These are phyloP conservation scores for Phytophthora litchii DNA, from an alignment of 352 stramenopile species.

Conservation along the genomic window DNA sequence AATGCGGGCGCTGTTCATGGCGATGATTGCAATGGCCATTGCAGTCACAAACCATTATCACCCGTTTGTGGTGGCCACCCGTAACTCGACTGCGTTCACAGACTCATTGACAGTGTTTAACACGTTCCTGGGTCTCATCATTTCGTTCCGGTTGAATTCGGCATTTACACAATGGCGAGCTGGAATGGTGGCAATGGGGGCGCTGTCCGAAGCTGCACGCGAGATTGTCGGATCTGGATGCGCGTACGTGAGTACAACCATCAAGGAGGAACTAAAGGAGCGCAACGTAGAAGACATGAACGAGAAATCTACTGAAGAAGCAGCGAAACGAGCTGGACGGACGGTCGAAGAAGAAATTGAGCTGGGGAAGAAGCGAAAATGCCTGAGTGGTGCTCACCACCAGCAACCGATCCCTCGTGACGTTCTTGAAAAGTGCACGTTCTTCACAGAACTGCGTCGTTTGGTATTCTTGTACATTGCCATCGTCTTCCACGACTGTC, in stretches of 20 bases:
- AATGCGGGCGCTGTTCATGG: conserved; percentile 64
- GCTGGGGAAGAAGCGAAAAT: conserved; percentile 7
- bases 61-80: conserved; percentile 63
- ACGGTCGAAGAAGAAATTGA: conserved; percentile 12
- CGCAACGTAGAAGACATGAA: conserved; percentile 9
- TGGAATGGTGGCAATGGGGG: conserved; percentile 63
- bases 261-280: conserved; percentile 25
- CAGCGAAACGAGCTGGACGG: conserved; percentile 5
- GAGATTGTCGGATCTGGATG: conserved; percentile 68
- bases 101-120: conserved; percentile 83
- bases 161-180: conserved; percentile 76
- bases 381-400: conserved; percentile 6
- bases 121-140: conserved; percentile 73
- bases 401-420: conserved; percentile 46
- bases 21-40: conserved; percentile 52
- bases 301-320: conserved; percentile 4
- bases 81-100: conserved; percentile 69
- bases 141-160: conserved; percentile 83
- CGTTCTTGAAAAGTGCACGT: conserved; percentile 69
- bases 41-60: conserved; percentile 55
- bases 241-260: conserved; percentile 61
- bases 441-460: conserved; percentile 70
- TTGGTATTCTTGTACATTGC: conserved; percentile 82
- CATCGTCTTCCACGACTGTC: conserved; percentile 81
- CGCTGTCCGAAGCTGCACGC: conserved; percentile 56